These are phyloP conservation scores for Phytopythium aichiense DNA, from an alignment of 352 stramenopile genomes.

Conservation along the genomic window DNA sequence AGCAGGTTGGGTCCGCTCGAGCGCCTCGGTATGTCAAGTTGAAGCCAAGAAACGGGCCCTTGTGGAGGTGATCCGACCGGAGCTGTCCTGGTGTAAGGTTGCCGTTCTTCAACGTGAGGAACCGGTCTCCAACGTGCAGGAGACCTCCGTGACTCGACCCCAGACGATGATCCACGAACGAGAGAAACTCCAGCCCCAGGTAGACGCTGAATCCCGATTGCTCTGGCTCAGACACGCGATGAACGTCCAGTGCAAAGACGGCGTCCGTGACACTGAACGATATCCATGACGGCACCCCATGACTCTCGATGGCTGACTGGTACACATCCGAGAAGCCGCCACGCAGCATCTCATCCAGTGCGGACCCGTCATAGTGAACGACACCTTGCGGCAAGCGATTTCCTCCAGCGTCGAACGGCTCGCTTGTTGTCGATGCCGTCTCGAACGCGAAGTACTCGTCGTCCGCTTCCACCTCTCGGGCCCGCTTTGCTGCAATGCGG, in stretches of 20 bases:
- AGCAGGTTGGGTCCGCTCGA: conserved; percentile 29
- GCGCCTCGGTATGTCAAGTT: conserved; percentile 65
- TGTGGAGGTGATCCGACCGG: conserved; percentile 53
- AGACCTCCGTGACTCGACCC: conserved; percentile 61
- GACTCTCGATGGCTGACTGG: conserved; percentile 33
- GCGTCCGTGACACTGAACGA: conserved; percentile 66
- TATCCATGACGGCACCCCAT: conserved; percentile 60
- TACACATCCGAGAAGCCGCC: conserved; percentile 77
- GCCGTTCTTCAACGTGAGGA: conserved; percentile 77
- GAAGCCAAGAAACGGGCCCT: conserved; percentile 50
- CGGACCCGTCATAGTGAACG: conserved; percentile 19
- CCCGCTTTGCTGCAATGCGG: conserved; percentile 31
- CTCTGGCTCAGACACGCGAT: conserved; percentile 60
- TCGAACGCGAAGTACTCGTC: conserved; percentile 22
- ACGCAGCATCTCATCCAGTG: conserved; percentile 48
- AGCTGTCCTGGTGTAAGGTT: conserved; percentile 66
- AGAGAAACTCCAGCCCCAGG: conserved; percentile 53
- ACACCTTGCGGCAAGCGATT: conserved; percentile 4
- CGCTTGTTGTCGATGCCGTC: conserved; percentile 15
- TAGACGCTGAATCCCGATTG: conserved; percentile 59
- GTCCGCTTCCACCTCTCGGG: conserved; percentile 20
- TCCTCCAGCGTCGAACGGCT: conserved; percentile 10
- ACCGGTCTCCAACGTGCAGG: conserved; percentile 80
- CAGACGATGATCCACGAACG: conserved; percentile 63
- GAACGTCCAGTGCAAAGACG: conserved; percentile 56